phyloP scores from a whole-genome alignment of 2,329 filamentous ascomycete genomes.

The Penicillium freii region DNA sequence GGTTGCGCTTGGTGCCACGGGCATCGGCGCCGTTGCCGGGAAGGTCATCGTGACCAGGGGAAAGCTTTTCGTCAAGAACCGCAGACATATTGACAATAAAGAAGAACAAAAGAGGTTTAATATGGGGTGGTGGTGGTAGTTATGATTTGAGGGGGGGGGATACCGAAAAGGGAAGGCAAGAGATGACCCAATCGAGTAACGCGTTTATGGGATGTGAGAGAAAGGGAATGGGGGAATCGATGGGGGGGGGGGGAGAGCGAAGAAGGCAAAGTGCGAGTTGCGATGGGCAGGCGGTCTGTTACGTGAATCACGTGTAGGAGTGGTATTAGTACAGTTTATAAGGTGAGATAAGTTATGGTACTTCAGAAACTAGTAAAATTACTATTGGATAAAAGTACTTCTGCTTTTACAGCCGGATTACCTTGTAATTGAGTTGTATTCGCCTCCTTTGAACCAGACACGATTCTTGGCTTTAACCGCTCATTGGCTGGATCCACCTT shows the following conservation, averaged over 20 bases:
- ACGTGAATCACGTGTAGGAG: conserved; percentile 26
- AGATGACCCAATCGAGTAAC: conserved; percentile 49
- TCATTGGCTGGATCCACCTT: not conserved
- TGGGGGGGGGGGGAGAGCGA: conserved; percentile 35
- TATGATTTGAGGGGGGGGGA: conserved; percentile 15
- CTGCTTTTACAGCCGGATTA: not conserved
- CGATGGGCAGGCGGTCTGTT: conserved; percentile 27
- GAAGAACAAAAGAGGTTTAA: conserved; percentile 15
- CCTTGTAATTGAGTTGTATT: not conserved
- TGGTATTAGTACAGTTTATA: not conserved
- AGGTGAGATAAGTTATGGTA: not conserved
- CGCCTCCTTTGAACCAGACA: not conserved
- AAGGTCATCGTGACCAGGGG: conserved; percentile 70
- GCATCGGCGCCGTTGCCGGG: conserved; percentile 60
- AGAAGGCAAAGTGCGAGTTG: conserved; percentile 37
- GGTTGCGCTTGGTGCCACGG: conserved; percentile 86
- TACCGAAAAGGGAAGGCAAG: conserved; percentile 47
- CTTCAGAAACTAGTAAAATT: not conserved
- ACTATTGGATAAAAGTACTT: not conserved
- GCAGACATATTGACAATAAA: conserved; percentile 77
- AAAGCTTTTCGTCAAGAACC: conserved; percentile 72
- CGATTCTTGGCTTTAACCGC: not conserved
- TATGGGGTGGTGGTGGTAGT: conserved; percentile 6
- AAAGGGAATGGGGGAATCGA: conserved; percentile 36
- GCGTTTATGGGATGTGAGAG: conserved; percentile 38